A percentile compares a stretch with the other conserved stretches of the same genome.
Evolutionary conservation across 768 basidiomycete species (phyloP).

Genomic region (Ramaria rubella): DNA sequence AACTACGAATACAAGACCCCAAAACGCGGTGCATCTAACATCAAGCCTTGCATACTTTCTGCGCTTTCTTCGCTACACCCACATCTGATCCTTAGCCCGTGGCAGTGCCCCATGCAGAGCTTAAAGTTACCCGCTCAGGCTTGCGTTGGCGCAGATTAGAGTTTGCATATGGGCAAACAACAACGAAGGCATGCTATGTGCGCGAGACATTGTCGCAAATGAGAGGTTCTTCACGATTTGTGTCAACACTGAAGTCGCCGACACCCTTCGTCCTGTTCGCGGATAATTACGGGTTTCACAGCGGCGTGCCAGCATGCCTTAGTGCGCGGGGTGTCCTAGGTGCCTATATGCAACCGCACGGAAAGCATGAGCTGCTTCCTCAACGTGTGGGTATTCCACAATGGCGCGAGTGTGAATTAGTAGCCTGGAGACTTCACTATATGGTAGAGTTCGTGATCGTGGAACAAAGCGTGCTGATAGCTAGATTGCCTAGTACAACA

Average conservation of each 20-base stretch:
- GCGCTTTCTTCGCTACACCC: constrained; percentile 66
- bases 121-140: constrained; percentile 36
- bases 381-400: constrained; percentile 69
- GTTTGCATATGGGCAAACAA: constrained; percentile 86
- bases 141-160: constrained; percentile 79
- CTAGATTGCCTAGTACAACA: constrained; percentile 27
- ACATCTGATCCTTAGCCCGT: constrained; percentile 80
- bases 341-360: constrained; percentile 79
- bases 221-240: constrained; percentile 93
- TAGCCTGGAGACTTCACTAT: constrained; percentile 65
- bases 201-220: constrained; percentile 78
- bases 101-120: constrained; percentile 95
- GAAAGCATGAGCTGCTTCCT: constrained; percentile 71
- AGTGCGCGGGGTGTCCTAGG: constrained; percentile 80
- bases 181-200: constrained; percentile 69
- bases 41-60: constrained; percentile 75
- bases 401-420: constrained; percentile 88
- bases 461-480: constrained; percentile 28
- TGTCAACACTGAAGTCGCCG: constrained; percentile 62
- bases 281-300: constrained; percentile 34
- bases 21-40: constrained; percentile 88
- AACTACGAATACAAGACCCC: no score
- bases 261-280: constrained; percentile 35
- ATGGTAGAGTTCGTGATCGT: constrained; percentile 63
- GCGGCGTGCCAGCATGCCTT: constrained; percentile 61